phyloP scores from a whole-genome alignment of 1,284 basidiomycete genomes.

The Ceratobasidium sp. region DNA sequence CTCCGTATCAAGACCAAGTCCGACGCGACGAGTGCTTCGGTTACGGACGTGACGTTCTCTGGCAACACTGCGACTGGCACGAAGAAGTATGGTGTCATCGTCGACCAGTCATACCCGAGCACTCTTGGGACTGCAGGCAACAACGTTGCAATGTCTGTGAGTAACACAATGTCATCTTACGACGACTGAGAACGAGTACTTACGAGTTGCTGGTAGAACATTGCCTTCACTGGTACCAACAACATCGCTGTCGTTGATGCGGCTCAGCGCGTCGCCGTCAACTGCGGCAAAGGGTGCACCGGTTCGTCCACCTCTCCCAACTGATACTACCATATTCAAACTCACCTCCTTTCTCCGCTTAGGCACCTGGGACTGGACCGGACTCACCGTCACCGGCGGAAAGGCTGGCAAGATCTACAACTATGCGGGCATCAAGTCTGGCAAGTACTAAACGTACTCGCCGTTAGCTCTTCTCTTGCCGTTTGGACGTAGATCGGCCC shows the following conservation, averaged over 20 bases:
- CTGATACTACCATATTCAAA: neutral
- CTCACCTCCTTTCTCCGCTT: neutral
- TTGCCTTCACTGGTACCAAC: constrained; percentile 40
- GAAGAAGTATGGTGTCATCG: constrained; percentile 47
- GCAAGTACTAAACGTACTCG: constrained; percentile 3
- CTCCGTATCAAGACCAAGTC: constrained; percentile 49
- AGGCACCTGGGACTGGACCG: constrained; percentile 46
- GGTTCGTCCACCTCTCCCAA: neutral
- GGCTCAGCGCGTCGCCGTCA: constrained; percentile 41
- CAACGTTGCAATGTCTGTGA: constrained; percentile 33
- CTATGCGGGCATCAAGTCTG: constrained; percentile 22
- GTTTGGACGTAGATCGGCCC: neutral
- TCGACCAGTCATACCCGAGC: constrained; percentile 43
- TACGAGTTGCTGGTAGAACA: constrained; percentile 2
- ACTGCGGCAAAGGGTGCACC: constrained; percentile 36
- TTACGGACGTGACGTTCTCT: constrained; percentile 46
- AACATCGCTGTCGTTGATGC: constrained; percentile 33
- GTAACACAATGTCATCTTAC: neutral
- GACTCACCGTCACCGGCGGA: constrained; percentile 44
- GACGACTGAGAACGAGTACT: neutral
- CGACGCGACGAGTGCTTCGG: constrained; percentile 45
- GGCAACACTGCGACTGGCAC: constrained; percentile 47
- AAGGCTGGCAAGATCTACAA: constrained; percentile 41
- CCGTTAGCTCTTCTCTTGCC: no score
- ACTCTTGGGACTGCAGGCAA: constrained; percentile 41